Base-by-base conservation (phyloP, 176 grass and related monocot genomes). In the Ensete ventricosum region DNA sequence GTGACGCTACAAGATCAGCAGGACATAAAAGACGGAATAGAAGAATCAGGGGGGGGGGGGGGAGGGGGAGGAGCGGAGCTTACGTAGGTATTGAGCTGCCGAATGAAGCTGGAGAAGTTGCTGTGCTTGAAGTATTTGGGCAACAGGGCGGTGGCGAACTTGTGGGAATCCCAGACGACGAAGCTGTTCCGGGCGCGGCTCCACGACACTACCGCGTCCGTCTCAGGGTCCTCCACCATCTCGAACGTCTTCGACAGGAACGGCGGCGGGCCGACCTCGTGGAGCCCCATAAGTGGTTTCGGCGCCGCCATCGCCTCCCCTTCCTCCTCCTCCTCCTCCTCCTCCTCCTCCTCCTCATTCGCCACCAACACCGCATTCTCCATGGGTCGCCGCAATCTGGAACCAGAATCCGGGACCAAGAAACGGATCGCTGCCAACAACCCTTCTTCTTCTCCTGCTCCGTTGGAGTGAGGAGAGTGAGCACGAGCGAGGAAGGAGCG, bases 101-200 rank as follows among this genome's bases (percentile, higher is more conserved):
- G 76, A 43, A 78, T 23, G 76, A 78, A 78, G 62, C 76, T 78
- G 76, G 76, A 78, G 76, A 78, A 78, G 63, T 78, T 78, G 62
- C 52, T 43, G 76, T 78, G 76, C 63, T 78, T 78, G 64, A 79
- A 79, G 27, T 71, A 60, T n/a, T 58, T 79, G 9, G 88, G 85
- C 68, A 91, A 85, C 23, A 91, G 50, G 24, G 10, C n/a, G n/a
- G 53, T 59, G 74, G 84, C 82, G 73, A 91, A 85, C 68, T 54
- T 74, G 77, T 80, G 72, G 51, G 84, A 77, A 53, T 87, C 84
- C 88, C 88, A 90, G 55, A 90, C 88, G 62, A 90, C 62, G 84
- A 90, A 90, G 76, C 62, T 80, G 79, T 69, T 84, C 48, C 73
- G 73, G 8, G 13, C 9, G 24, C 14, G 14, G 23, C 54, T 59